phyloP scores from a whole-genome alignment of 78 protist genomes.

The Polysphondylium violaceum region DNA sequence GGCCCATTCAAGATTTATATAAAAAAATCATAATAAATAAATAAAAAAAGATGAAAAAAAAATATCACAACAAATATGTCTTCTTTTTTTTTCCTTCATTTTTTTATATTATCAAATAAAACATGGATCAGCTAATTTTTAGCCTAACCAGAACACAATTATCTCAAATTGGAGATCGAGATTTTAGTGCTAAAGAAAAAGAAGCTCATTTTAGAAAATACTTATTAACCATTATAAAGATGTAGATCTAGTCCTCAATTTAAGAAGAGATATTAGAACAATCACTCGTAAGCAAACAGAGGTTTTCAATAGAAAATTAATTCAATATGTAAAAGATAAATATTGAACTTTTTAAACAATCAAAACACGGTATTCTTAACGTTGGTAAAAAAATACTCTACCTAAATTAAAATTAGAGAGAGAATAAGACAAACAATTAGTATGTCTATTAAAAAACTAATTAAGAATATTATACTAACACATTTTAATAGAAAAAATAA shows the following conservation, averaged over 20 bases:
- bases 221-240: not conserved
- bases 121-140: too few species aligned
- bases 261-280: not conserved
- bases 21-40: too few species aligned
- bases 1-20: too few species aligned
- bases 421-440: not conserved
- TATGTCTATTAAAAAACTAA: not conserved
- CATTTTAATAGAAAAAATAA: not conserved
- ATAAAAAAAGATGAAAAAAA: too few species aligned
- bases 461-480: not conserved
- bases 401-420: not conserved
- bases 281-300: not conserved
- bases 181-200: not conserved
- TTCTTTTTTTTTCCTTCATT: too few species aligned
- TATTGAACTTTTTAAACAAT: not conserved
- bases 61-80: too few species aligned
- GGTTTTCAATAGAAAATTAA: not conserved
- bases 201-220: not conserved
- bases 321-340: not conserved
- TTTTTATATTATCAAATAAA: too few species aligned
- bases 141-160: too few species aligned
- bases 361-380: not conserved
- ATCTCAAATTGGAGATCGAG: not conserved
- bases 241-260: not conserved
- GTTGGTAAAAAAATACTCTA: not conserved